Base-by-base conservation (phyloP, 2,329 filamentous ascomycete species). In the Aureobasidium musti region DNA sequence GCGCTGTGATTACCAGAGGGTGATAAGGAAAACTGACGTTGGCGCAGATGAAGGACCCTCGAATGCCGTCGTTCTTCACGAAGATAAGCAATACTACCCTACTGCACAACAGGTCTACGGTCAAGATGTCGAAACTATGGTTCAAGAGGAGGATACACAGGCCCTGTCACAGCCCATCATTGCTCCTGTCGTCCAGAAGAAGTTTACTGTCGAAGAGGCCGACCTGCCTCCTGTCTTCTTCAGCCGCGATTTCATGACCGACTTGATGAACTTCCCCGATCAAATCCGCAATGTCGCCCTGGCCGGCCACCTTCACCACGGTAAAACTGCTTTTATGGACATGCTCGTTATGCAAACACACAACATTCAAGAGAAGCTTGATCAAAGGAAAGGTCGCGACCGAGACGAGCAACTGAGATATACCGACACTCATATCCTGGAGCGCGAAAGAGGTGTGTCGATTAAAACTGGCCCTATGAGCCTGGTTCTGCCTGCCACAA, bases 41-140 rank as follows among this genome's bases (percentile, higher is more conserved):
- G 28, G 67, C 56, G 69, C 70, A 86, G 87, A 92, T 77, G 89
- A 93, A 57, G 92, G 91, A 17, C 91, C 94, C 3, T 97, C 93
- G 5, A 99, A 98, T 78, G 94, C 95, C 61, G 92, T 99, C n/a
- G 86, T 99, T 67, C 86, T 99, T 53, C 95, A 99, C 80, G 95
- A 99, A 83, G 95, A 99, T 81, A 99, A 99, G 79, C 95, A 98
- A 77, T 99, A 99, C 79, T 99, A 99, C 76, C 95, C 95, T 35
- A 97, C 93, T n/a, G 95, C 95, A 66, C 89, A 94, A 75, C 95
- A 99, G 78, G 89, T 97, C 49, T 99, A 98, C 77, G 95, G 95
- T 63, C 85, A 88, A 72, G 93, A 95, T 79, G 95, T 99, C 73
- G 95, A 99, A 80, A 95, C 94, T 1, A 81, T 97, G 78, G 94